Evolutionary conservation across 148 eudicot genomes (phyloP).

Genomic region (Cornus controversa): DNA sequence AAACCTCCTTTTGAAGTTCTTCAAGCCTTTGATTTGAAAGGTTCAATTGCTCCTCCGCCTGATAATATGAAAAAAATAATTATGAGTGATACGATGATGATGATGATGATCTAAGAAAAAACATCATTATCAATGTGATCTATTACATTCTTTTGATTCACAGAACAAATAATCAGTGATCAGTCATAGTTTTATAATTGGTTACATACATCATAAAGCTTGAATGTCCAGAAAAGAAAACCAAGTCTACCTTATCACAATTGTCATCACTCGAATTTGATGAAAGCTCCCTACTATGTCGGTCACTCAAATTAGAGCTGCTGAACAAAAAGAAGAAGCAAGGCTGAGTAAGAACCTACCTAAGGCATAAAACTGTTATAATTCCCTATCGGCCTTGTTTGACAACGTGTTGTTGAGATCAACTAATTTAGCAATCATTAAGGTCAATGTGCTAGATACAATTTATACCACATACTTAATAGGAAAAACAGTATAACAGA

Average conservation of each 20-base stretch:
- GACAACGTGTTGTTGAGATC: background rate
- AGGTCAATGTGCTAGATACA: background rate
- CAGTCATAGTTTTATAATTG: background rate
- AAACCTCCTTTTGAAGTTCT: conserved; percentile 74
- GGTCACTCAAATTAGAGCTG: conserved; percentile 53
- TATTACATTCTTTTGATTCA: no score
- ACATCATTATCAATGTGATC: background rate
- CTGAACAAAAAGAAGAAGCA: conserved; percentile 13
- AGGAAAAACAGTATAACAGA: no score
- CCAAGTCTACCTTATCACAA: conserved; percentile 42
- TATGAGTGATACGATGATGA: background rate
- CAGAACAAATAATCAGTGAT: no score
- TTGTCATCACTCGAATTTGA: conserved; percentile 52
- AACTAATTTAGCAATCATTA: background rate
- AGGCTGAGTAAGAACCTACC: background rate
- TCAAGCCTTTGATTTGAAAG: conserved; percentile 48
- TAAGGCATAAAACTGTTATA: background rate
- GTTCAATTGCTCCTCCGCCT: conserved; percentile 58
- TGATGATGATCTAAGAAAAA: background rate
- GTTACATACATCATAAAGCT: background rate
- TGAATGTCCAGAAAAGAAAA: conserved; percentile 3
- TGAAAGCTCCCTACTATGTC: conserved; percentile 54
- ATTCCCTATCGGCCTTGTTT: background rate
- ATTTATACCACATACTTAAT: background rate
- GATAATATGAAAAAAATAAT: conserved; percentile 17